phyloP scores from a whole-genome alignment of 192 early-diverging fungal species.

The Linnemannia hyalina region DNA sequence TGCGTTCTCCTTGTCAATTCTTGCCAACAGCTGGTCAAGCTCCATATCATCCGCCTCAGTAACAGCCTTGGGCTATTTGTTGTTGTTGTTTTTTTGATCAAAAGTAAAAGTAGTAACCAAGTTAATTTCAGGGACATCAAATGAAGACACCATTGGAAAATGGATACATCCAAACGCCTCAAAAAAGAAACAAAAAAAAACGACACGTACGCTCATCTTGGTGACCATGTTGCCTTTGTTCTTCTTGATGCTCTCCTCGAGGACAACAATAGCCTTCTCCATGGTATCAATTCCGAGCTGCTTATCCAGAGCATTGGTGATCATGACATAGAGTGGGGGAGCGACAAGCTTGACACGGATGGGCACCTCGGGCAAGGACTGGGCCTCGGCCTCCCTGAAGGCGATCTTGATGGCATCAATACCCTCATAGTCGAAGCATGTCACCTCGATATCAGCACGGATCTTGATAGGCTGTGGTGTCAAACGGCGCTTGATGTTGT shows the following conservation, averaged over 20 bases:
- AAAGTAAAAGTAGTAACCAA: not conserved
- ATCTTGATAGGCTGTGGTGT: conserved; percentile 97
- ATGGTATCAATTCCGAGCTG: conserved; percentile 85
- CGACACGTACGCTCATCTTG: conserved; percentile 79
- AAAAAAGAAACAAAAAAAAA: conserved; percentile 5
- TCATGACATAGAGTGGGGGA: conserved; percentile 95
- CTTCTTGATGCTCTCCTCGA: conserved; percentile 84
- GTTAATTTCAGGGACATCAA: not conserved
- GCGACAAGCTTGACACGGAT: conserved; percentile 92
- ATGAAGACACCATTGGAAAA: not conserved
- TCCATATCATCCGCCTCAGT: conserved; percentile 95
- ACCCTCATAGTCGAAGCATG: conserved; percentile 94
- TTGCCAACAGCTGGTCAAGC: conserved; percentile 89
- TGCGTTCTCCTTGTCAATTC: conserved; percentile 91
- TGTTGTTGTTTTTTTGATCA: too few species aligned
- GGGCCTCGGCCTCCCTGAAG: conserved; percentile 88
- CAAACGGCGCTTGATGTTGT: conserved; percentile 89
- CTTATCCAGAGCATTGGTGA: conserved; percentile 89
- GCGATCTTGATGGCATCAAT: conserved; percentile 96
- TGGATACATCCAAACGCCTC: not conserved
- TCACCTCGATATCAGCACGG: conserved; percentile 94
- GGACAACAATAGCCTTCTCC: conserved; percentile 87
- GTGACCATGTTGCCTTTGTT: conserved; percentile 82
- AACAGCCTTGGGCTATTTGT: conserved; percentile 86
- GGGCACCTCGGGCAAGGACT: conserved; percentile 77